A percentile compares a stretch with the other conserved stretches of the same genome.
These are phyloP conservation scores for Apiotrichum gracile DNA, from an alignment of 1,284 basidiomycete genomes.

Conservation along the genomic window DNA sequence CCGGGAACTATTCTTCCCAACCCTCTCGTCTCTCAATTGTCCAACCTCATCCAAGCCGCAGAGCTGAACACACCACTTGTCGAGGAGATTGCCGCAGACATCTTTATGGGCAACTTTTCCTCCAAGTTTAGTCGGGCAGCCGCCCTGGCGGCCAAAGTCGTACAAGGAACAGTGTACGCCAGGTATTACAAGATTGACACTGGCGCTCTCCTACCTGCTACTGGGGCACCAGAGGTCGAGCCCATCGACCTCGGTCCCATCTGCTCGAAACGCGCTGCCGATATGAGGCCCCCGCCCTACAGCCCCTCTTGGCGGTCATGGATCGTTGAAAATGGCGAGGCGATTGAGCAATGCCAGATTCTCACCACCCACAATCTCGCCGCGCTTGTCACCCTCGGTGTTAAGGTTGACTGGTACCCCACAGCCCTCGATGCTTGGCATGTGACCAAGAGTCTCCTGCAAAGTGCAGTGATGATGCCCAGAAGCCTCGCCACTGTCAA, in stretches of 20 bases:
- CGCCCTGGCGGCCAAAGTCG: neutral
- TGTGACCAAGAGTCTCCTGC: neutral
- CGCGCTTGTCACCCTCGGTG: neutral
- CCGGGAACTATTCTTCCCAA: slow-evolving; percentile 9
- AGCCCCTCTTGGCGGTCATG: neutral
- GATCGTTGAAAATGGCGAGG: neutral
- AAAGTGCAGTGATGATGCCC: neutral
- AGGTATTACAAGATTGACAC: slow-evolving; percentile 5
- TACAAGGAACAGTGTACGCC: neutral
- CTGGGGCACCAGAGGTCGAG: neutral
- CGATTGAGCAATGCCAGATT: slow-evolving; percentile 10
- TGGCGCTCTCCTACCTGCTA: neutral
- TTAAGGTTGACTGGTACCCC: neutral
- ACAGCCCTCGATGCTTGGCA: neutral
- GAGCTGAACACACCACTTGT: neutral
- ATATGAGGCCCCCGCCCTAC: neutral
- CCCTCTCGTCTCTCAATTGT: slow-evolving; percentile 3
- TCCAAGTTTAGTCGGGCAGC: slow-evolving; percentile 3
- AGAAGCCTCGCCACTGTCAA: neutral
- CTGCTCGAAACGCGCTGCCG: neutral
- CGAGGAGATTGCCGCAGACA: slow-evolving; percentile 8
- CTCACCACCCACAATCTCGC: slow-evolving; percentile 12
- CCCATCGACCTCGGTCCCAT: neutral
- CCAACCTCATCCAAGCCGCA: neutral
- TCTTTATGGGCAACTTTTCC: slow-evolving; percentile 8